Percentiles rank a stretch among this genome's conserved stretches.
phyloP scores from a whole-genome alignment of 148 eudicot species.

The Chenopodium quinoa region DNA sequence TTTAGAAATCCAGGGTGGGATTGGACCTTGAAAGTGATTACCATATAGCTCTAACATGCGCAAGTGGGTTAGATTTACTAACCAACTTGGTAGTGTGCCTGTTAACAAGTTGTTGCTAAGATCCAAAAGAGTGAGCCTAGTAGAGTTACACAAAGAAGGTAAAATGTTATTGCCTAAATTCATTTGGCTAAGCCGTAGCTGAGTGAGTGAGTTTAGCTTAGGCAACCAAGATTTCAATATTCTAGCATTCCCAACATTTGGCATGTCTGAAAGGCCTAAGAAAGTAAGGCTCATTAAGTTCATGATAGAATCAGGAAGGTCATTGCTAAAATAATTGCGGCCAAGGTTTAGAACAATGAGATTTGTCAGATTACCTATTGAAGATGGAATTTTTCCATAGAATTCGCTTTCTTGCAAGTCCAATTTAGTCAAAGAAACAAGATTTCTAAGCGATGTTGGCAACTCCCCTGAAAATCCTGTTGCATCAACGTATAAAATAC shows the following conservation, averaged over 20 bases:
- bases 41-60: neutral
- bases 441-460: slow-evolving; percentile 29
- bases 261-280: neutral
- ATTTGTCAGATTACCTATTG: slow-evolving; percentile 20
- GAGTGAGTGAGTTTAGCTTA: too few species aligned
- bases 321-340: neutral
- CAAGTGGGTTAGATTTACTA: slow-evolving; percentile 6
- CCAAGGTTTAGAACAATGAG: slow-evolving; percentile 9
- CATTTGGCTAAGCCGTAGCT: neutral
- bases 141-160: neutral
- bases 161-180: neutral
- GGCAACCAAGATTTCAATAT: too few species aligned
- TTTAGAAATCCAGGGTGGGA: neutral
- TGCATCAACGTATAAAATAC: neutral
- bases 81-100: slow-evolving; percentile 4
- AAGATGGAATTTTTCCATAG: slow-evolving; percentile 13
- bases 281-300: slow-evolving; percentile 6
- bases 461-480: slow-evolving; percentile 26
- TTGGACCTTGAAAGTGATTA: slow-evolving; percentile 6
- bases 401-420: neutral
- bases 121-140: neutral
- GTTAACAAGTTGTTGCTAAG: neutral
- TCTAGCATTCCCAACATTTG: neutral
- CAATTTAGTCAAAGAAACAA: neutral
- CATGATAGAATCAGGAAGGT: neutral